Evolutionary conservation across 805 yeast genomes (phyloP), one percentile per base, ranked within the genome.

Genomic region (Nakazawaea ernobii): DNA sequence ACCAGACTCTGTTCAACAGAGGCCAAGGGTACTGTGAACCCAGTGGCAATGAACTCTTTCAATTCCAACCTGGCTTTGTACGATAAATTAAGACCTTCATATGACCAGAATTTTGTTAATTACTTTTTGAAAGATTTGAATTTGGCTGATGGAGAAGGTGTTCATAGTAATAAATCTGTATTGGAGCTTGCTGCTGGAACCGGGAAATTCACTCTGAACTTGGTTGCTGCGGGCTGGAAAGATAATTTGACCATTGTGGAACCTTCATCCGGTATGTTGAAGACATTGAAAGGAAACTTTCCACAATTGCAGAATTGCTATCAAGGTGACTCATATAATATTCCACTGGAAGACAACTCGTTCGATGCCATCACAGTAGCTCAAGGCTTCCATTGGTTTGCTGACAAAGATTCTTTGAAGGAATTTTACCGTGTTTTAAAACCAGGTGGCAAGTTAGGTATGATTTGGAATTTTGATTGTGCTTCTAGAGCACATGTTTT

Each of bases 341-440:
- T 79, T n/a, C 82, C 84, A 1, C 51, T 72, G 1, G 64, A 60
- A 1, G 77, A 70, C 49, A 52, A 59, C 28, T 60, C 74, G 0
- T 67, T 70, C 17, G 85, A 80, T 58, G 71, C 74, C 0, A 62
- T 81, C 1, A 63, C 79, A 8, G 61, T 75, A 8, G 84, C 86
- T 0, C 86, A 81, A 54, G 86, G 79, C 0, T 81, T 75, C 58
- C 86, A 81, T 53, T 81, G 86, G 86, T 81, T 81, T 60, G 70
- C 78, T n/a, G 80, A 77, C 53, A 39, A 50, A 2, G 66, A 63
- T 8, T 64, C 82, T 0, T 55, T 81, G 32, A 59, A 63, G 46
- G 86, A 81, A 56, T 57, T 81, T 20, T 50, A 62, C 38, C 62
- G 86, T 14, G 77, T 80, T 0, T 65, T 81, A 54, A 74, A 73